These are phyloP conservation scores for Linnemannia elongata DNA, from an alignment of 192 early-diverging fungal species.

Conservation along the genomic window DNA sequence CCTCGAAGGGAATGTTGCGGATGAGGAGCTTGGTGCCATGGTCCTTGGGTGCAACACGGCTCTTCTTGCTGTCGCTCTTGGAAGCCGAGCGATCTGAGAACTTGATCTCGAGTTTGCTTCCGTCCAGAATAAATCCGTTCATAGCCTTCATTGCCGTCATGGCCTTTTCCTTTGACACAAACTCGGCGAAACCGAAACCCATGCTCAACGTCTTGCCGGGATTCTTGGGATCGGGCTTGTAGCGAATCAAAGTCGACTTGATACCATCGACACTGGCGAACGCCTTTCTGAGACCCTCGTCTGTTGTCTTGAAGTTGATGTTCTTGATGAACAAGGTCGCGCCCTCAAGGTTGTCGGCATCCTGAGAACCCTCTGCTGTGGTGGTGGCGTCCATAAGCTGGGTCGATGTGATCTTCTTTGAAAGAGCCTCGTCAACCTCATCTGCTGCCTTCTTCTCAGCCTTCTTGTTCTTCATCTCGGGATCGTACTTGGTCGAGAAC, in stretches of 20 bases:
- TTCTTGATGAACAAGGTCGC: conserved; percentile 97
- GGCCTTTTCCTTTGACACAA: conserved; percentile 84
- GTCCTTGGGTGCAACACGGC: conserved; percentile 60
- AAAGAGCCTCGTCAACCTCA: conserved; percentile 51
- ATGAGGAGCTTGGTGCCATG: conserved; percentile 90
- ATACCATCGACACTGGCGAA: conserved; percentile 86
- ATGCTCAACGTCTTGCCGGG: conserved; percentile 84
- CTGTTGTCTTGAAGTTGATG: conserved; percentile 91
- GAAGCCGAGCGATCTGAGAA: conserved; percentile 80
- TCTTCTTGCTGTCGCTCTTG: conserved; percentile 56
- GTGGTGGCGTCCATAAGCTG: conserved; percentile 61
- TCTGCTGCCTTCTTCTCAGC: conserved; percentile 50
- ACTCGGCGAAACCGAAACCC: conserved; percentile 99
- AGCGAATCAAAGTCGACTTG: conserved; percentile 83
- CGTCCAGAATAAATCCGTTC: conserved; percentile 90
- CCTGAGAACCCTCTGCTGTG: conserved; percentile 58
- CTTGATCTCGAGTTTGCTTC: conserved; percentile 91
- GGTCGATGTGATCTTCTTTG: conserved; percentile 61
- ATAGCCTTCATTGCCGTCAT: conserved; percentile 86
- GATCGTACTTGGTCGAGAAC: conserved; percentile 77
- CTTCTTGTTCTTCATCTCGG: conserved; percentile 43
- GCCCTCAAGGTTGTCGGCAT: conserved; percentile 66
- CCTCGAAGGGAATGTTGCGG: conserved; percentile 97
- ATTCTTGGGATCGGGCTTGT: conserved; percentile 90
- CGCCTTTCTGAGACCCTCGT: conserved; percentile 77